These are phyloP conservation scores for Sporisorium sorghi DNA, from an alignment of 1,284 basidiomycete species.

Conservation along the genomic window DNA sequence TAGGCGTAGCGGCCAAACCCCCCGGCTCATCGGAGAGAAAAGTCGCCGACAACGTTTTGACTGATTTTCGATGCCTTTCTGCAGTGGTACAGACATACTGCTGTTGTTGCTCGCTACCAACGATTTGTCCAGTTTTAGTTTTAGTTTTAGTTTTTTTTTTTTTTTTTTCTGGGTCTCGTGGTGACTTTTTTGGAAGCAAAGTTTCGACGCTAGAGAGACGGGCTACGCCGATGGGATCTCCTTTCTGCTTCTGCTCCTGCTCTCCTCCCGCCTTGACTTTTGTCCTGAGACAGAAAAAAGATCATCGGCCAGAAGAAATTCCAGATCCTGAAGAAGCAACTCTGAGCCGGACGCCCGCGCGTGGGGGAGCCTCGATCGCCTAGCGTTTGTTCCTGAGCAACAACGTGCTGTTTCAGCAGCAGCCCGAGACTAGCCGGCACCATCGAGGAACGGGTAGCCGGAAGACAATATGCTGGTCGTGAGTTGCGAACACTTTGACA, in stretches of 20 bases:
- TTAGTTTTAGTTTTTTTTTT: neutral
- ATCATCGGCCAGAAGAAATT: constrained; percentile 9
- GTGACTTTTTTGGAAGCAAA: neutral
- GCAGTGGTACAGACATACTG: neutral
- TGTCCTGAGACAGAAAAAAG: constrained; percentile 14
- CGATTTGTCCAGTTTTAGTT: neutral
- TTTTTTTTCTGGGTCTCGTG: constrained; percentile 9
- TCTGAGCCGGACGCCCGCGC: too few species aligned
- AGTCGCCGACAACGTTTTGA: constrained; percentile 3
- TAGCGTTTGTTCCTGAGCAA: constrained; percentile 3
- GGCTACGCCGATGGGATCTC: too few species aligned
- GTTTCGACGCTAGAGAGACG: constrained; percentile 8
- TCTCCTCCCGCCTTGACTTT: too few species aligned
- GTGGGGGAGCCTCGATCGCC: too few species aligned
- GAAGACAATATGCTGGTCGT: neutral
- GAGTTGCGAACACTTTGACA: neutral
- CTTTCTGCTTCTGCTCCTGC: too few species aligned
- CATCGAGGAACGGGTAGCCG: neutral
- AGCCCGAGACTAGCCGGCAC: neutral
- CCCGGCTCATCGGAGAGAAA: constrained; percentile 2
- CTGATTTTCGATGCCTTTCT: neutral
- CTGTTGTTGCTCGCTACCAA: neutral
- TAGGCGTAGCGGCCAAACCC: neutral
- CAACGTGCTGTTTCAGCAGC: neutral
- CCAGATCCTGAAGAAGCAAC: constrained; percentile 5